phyloP scores from a whole-genome alignment of 805 yeast species.

The Yamadazyma olivae region DNA sequence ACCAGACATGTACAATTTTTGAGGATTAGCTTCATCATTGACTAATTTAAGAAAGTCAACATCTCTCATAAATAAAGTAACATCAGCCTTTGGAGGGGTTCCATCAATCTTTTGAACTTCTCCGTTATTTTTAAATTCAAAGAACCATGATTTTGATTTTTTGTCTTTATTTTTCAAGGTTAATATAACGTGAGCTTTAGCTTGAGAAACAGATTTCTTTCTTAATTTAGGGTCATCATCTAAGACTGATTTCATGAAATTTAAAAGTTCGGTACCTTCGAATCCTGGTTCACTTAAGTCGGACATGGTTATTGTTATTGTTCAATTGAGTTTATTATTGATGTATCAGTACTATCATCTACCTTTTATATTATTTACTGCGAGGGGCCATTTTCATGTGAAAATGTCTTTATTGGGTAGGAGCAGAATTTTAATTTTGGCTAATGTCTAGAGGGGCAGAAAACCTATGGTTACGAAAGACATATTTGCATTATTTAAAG shows the following conservation, averaged over 20 bases:
- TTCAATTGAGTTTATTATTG: not conserved
- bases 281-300: constrained; percentile 22
- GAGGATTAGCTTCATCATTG: constrained; percentile 72
- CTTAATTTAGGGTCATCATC: constrained; percentile 19
- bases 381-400: not conserved
- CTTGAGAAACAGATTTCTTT: constrained; percentile 17
- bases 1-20: constrained; percentile 72
- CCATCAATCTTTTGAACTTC: constrained; percentile 35
- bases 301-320: constrained; percentile 6
- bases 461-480: too few species aligned
- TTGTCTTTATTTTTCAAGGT: constrained; percentile 57
- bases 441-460: too few species aligned
- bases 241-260: constrained; percentile 22
- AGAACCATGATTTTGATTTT: constrained; percentile 53
- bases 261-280: constrained; percentile 20
- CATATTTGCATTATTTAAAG: too few species aligned
- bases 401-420: not conserved
- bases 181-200: constrained; percentile 25
- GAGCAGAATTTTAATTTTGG: not conserved
- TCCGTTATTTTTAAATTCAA: constrained; percentile 61
- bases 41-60: constrained; percentile 62
- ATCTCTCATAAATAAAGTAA: constrained; percentile 57
- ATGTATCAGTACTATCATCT: not conserved
- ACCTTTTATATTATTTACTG: not conserved
- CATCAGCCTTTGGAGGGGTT: constrained; percentile 48